A percentile compares a stretch with the other conserved stretches of the same genome.
phyloP scores from a whole-genome alignment of 306 rosid species.

The Pyrus betulifolia region DNA sequence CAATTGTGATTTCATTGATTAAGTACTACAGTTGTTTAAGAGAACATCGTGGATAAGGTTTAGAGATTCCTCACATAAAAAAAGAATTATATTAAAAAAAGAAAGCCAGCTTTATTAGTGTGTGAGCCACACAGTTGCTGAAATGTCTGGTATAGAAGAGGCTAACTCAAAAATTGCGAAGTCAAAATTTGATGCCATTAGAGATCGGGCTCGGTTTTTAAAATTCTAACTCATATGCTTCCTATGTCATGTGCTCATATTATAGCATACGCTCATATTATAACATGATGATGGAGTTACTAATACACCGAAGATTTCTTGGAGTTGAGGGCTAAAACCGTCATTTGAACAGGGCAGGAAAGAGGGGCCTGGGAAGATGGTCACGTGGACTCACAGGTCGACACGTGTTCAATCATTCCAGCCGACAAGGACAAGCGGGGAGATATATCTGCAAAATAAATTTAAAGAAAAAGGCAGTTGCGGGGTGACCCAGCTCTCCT shows the following conservation, averaged over 20 bases:
- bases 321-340: not conserved
- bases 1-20: too few species aligned
- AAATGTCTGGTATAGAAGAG: too few species aligned
- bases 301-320: not conserved
- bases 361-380: conserved; percentile 21
- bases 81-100: too few species aligned
- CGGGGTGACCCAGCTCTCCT: conserved; percentile 36
- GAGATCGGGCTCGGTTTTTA: not conserved
- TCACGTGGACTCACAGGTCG: conserved; percentile 3
- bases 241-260: too few species aligned
- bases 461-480: conserved; percentile 45
- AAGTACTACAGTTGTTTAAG: too few species aligned
- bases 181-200: not conserved
- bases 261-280: not conserved
- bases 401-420: conserved; percentile 48
- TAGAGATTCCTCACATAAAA: too few species aligned
- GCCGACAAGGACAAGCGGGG: conserved; percentile 60
- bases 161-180: too few species aligned
- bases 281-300: not conserved
- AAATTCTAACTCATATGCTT: not conserved
- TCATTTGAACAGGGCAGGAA: not conserved
- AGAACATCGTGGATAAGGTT: too few species aligned
- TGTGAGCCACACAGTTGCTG: too few species aligned
- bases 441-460: conserved; percentile 43
- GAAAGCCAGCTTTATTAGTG: too few species aligned